A percentile compares a stretch with the other conserved stretches of the same genome.
Conservation (phyloP, 306 rosid species). For the Citrullus mucosospermus region DNA sequence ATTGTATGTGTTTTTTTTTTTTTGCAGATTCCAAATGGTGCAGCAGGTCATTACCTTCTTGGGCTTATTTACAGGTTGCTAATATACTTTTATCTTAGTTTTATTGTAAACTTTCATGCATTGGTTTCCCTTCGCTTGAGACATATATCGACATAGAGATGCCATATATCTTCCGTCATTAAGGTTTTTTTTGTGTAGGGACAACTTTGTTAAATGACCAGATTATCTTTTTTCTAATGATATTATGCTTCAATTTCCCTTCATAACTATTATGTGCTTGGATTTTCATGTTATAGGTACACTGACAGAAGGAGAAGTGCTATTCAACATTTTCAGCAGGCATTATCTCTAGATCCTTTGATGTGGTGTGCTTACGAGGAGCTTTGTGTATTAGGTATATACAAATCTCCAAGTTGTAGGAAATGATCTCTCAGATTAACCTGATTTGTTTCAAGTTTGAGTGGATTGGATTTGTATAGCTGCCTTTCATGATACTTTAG, state of each 20-base stretch:
- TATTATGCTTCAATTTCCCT: neutral
- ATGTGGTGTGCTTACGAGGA: slow-evolving; percentile 90
- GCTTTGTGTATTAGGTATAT: slow-evolving; percentile 83
- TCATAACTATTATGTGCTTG: neutral
- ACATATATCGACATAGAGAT: neutral
- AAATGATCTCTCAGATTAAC: neutral
- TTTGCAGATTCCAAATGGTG: slow-evolving; percentile 90
- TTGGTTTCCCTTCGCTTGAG: neutral
- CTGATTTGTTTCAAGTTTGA: neutral
- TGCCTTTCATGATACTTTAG: neutral
- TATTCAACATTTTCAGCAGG: slow-evolving; percentile 40
- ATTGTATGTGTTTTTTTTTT: slow-evolving; percentile 6
- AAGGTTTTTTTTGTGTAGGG: neutral
- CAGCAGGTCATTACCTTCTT: slow-evolving; percentile 93
- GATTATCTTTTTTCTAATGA: neutral
- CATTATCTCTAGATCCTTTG: slow-evolving; percentile 35
- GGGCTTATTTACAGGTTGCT: slow-evolving; percentile 90
- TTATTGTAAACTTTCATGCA: neutral
- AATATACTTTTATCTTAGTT: slow-evolving; percentile 8
- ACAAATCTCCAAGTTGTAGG: slow-evolving; percentile 2
- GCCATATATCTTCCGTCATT: neutral
- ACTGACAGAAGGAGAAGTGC: slow-evolving; percentile 53
- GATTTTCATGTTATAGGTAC: slow-evolving; percentile 27
- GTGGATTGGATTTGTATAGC: neutral
- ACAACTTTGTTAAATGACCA: neutral